Base-by-base conservation (phyloP, 768 basidiomycete species). In the Tephrocybe sp. region DNA sequence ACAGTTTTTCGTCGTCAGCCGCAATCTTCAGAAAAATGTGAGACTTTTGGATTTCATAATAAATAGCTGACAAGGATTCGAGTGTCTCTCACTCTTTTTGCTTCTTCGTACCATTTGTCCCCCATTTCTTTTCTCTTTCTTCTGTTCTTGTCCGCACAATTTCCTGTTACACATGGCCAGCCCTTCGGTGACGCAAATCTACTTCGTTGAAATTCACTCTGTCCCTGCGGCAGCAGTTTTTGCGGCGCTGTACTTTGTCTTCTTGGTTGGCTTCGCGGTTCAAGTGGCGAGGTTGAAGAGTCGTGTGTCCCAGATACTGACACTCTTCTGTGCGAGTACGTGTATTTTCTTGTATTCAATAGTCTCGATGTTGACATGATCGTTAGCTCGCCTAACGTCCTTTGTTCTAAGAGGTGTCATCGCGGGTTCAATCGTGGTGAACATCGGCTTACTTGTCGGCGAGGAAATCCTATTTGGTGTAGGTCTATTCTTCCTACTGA, bases 161-260 rank as follows among this genome's bases (percentile, higher is more conserved):
- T 29, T 24, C 6, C 29, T 6, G 15, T 15, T 34, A 34, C 13
- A 34, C 33, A 49, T 49, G 48, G 33, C 39, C 18, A 41, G 33
- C 33, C 18, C 29, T n/a, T 21, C 18, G 19, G 31, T 24, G 18
- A 11, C 39, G 7, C 48, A 36, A n/a, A 24, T 49, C 24, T 49
- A 49, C 33, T 27, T 42, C 19, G 19, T 18, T 10, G 48, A 36
- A 9, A 44, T 50, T 13, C 13, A 12, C 11, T 50, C 42, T 10
- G 34, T 50, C 16, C 36, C 49, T 50, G 49, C 49, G 23, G 49
- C 49, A 24, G 42, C 36, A 9, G 21, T 50, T 5, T 22, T 50
- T 30, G 25, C 42, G 7, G 49, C 25, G 25, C 29, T 50, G 12
- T 50, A 50, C 42, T 44, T 44, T 21, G 5, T 44, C 25, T 30